Percentiles rank a stretch among this genome's conserved stretches.
phyloP scores from a whole-genome alignment of 2,329 filamentous ascomycete species.

The Alternaria alternata region DNA sequence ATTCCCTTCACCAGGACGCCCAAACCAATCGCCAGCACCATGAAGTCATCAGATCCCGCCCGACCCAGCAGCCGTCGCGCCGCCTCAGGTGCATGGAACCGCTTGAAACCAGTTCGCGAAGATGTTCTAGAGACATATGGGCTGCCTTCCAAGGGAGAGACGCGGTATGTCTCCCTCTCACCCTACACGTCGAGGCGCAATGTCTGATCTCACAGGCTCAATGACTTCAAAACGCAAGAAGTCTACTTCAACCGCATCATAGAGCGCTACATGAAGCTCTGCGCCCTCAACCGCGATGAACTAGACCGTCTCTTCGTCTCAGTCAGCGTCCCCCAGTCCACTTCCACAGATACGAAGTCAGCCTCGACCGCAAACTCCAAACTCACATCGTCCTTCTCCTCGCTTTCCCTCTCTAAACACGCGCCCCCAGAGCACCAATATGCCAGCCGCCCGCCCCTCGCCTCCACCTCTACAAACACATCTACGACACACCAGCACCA shows the following conservation, averaged over 20 bases:
- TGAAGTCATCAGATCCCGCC: slow-evolving; percentile 43
- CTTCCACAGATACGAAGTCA: not conserved
- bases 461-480: slow-evolving; percentile 5
- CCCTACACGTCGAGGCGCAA: not conserved
- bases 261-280: slow-evolving; percentile 89
- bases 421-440: slow-evolving; percentile 17
- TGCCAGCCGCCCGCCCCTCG: not conserved
- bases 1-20: not conserved
- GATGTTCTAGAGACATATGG: slow-evolving; percentile 85
- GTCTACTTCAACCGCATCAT: slow-evolving; percentile 87
- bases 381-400: slow-evolving; percentile 23
- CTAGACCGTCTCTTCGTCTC: slow-evolving; percentile 79
- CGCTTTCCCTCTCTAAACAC: slow-evolving; percentile 30
- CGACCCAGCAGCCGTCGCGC: slow-evolving; percentile 49
- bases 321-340: slow-evolving; percentile 53
- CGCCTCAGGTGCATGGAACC: slow-evolving; percentile 50
- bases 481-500: slow-evolving; percentile 21
- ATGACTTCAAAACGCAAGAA: slow-evolving; percentile 79
- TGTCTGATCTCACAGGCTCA: slow-evolving; percentile 45
- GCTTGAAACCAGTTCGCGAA: slow-evolving; percentile 73
- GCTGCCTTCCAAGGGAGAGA: slow-evolving; percentile 90
- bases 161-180: slow-evolving; percentile 64
- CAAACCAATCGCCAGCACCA: slow-evolving; percentile 10
- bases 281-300: slow-evolving; percentile 76
- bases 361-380: slow-evolving; percentile 14